Evolutionary conservation across 345 rosid species (phyloP), one percentile per base, ranked within the genome.

Genomic region (Salix caprea): DNA sequence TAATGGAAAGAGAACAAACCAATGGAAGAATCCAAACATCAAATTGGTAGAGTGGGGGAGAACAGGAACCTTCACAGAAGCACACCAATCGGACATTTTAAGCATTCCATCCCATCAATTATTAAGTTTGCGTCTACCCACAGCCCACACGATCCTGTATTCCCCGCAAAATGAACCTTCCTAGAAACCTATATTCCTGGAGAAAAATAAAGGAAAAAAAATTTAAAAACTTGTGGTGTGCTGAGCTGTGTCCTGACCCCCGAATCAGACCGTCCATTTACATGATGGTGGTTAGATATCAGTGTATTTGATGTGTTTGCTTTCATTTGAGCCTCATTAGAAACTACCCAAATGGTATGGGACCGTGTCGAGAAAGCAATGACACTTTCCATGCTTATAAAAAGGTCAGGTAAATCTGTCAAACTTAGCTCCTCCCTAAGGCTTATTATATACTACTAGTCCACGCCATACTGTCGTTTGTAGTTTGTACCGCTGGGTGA

Each of bases 31-130:
- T 80, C 85, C 80, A 78, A 82, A 46, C n/a, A 64, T 52, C 65
- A 52, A 58, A 32, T 67, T 24, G 73, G n/a, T 9, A 12, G 54
- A 50, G 54, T 40, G 66, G 24, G 3, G 36, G 26, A 67, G 71
- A 74, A 60, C 28, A 71, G 85, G 90, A 87, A 87, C 78, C 84
- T 87, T 85, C 90, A 37, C 3, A 28, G 87, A 85, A 85, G 56
- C 84, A 36, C 87, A 2, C 70, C 68, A 13, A 1, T 15, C 28
- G 60, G 79, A 74, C 58, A 76, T 36, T 65, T 56, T 37, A 65
- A 79, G 80, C 79, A 64, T 74, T 6, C 39, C 71, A n/a, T 65
- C 8, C 26, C 48, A 5, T 21, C 74, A 70, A 62, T 60, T 54
- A 48, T 67, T 69, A 21, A 60, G 40, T 68, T 66, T 36, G 34